phyloP scores from a whole-genome alignment of 441 rosid genomes.

The Pelargonium fulgidum region DNA sequence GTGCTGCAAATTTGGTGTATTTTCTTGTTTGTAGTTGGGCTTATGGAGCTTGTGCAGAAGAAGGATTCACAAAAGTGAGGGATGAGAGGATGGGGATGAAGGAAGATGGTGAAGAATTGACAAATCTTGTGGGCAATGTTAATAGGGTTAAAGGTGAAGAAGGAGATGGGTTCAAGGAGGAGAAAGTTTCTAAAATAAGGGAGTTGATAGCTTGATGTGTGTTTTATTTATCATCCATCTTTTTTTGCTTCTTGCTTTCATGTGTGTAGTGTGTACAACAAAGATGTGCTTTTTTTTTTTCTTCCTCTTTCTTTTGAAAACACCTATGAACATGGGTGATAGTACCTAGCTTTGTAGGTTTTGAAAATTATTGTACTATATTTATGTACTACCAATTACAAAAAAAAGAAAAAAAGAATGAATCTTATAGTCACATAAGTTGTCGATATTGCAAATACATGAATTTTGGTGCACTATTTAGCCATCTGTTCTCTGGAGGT shows the following conservation, averaged over 20 bases:
- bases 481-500: too few relatives aligned
- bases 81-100: slow-evolving; percentile 1
- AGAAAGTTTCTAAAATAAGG: neutral
- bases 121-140: neutral
- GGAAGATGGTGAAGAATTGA: neutral
- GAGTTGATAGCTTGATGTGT: slow-evolving; percentile 8
- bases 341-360: slow-evolving; percentile 7
- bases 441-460: too few relatives aligned
- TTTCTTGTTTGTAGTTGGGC: slow-evolving; percentile 64
- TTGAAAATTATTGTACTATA: slow-evolving; percentile 7
- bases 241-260: neutral
- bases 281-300: neutral
- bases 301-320: neutral
- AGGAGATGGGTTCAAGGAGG: neutral
- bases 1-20: slow-evolving; percentile 53
- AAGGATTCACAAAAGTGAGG: slow-evolving; percentile 8
- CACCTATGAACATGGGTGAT: slow-evolving; percentile 7
- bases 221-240: neutral
- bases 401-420: slow-evolving; percentile 4
- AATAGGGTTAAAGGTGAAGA: neutral
- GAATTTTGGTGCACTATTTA: too few relatives aligned
- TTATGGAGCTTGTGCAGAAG: slow-evolving; percentile 52
- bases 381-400: slow-evolving; percentile 6
- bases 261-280: slow-evolving; percentile 6
- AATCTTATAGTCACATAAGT: neutral